Evolutionary conservation across 805 yeast species (phyloP), one percentile per base, ranked within the genome.

Genomic region (Monosporozyma servazzii): DNA sequence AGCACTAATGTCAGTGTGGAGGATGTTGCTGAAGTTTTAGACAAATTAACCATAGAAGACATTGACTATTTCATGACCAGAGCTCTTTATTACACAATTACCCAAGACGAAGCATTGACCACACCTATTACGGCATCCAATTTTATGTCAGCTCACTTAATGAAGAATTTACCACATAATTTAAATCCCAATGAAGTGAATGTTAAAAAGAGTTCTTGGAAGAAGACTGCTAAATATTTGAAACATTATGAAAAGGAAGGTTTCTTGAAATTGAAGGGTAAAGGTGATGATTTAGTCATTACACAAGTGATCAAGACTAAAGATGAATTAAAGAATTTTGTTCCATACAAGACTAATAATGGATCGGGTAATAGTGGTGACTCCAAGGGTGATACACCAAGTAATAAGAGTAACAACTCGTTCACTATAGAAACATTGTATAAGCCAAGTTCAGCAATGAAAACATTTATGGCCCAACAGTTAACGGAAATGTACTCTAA

Each of bases 141-240:
- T 21, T 84, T 91, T 65, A 82, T 90, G 75, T 77, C 93, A 0
- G 77, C 75, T 44, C 81, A 82, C 58, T 71, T 90, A 13, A 73
- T 82, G 54, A 78, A 78, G 48, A 87, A 88, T 66, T 67, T 91
- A n/a, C 95, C 96, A 0, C 74, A 78, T 0, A 76, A 85, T 50
- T 13, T 45, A 15, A 84, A 81, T 58, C 61, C 71, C 3, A 65
- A 69, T 27, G 67, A 69, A 48, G 77, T 82, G 40, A 82, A 78
- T 57, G 76, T 86, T 53, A 90, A 89, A 66, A 84, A 81, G 61
- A 82, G 96, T 0, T 79, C 89, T 2, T 91, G 95, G 95, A 89
- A 86, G 66, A 91, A 91, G 62, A 80, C 91, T 3, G 77, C 89
- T 13, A 90, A 89, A 65, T 88, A 84, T 61, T 69, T 91, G 50